Evolutionary conservation across 2,329 filamentous ascomycete genomes (phyloP).

Genomic region (Alternaria metachromatica): DNA sequence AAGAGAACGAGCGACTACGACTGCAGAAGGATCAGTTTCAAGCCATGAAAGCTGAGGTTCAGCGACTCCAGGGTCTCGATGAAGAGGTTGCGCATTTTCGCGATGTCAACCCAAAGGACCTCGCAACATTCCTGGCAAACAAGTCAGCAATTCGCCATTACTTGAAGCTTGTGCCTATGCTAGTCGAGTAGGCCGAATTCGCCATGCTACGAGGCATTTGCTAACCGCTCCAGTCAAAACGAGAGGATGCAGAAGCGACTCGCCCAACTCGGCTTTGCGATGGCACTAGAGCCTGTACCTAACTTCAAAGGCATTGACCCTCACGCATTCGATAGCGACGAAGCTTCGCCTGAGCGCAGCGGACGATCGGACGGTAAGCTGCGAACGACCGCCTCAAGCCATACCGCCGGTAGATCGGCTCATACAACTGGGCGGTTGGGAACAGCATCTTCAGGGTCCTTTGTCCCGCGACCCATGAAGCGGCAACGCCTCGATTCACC

Average conservation of each 20-base stretch:
- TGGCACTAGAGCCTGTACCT: slow-evolving; percentile 36
- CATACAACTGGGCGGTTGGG: slow-evolving; percentile 16
- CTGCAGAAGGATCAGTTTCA: slow-evolving; percentile 14
- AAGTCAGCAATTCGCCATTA: slow-evolving; percentile 37
- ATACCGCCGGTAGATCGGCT: slow-evolving; percentile 32
- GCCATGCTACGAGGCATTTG: background rate
- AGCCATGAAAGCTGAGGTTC: slow-evolving; percentile 18
- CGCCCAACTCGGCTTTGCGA: slow-evolving; percentile 34
- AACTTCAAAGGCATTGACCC: slow-evolving; percentile 21
- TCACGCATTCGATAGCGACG: slow-evolving; percentile 17
- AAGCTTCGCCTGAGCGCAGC: background rate
- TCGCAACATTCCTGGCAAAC: slow-evolving; percentile 27
- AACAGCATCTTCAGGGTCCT: slow-evolving; percentile 12
- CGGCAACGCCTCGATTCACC: slow-evolving; percentile 43
- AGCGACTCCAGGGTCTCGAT: slow-evolving; percentile 27
- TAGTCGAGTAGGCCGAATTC: slow-evolving; percentile 32
- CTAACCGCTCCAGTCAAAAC: slow-evolving; percentile 39
- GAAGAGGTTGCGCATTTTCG: slow-evolving; percentile 27
- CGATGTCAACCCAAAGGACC: slow-evolving; percentile 24
- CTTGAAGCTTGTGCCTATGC: slow-evolving; percentile 33
- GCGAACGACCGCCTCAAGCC: slow-evolving; percentile 31
- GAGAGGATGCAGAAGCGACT: slow-evolving; percentile 38
- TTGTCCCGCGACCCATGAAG: slow-evolving; percentile 34
- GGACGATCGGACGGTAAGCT: background rate
- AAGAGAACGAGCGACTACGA: slow-evolving; percentile 27